These are phyloP conservation scores for Psilocybe tampanensis DNA, from an alignment of 768 basidiomycete genomes.

Conservation along the genomic window DNA sequence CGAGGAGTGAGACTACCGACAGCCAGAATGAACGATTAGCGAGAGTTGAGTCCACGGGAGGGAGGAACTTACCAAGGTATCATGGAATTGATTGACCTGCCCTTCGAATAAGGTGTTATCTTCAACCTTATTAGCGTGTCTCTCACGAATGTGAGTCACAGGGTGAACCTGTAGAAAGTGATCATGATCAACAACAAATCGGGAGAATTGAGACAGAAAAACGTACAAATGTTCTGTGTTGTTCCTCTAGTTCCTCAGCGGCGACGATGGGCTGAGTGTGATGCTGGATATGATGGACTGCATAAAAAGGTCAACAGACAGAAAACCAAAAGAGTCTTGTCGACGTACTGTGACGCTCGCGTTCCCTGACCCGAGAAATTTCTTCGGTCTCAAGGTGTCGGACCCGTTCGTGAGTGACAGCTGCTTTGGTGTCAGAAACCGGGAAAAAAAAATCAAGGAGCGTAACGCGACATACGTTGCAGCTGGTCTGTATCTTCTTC, in stretches of 20 bases:
- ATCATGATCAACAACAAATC: neutral
- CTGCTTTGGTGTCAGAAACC: neutral
- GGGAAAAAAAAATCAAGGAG: neutral
- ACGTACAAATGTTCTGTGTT: constrained; percentile 27
- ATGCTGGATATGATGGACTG: constrained; percentile 41
- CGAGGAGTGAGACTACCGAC: constrained; percentile 17
- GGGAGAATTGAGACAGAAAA: neutral
- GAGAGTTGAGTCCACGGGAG: too few species aligned
- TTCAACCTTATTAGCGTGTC: constrained; percentile 29
- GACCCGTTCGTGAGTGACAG: constrained; percentile 14
- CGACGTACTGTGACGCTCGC: constrained; percentile 35
- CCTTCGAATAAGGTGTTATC: constrained; percentile 30
- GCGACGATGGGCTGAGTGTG: constrained; percentile 37
- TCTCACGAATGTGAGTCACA: constrained; percentile 27
- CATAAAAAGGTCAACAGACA: neutral
- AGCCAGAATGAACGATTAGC: neutral
- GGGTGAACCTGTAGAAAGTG: constrained; percentile 25
- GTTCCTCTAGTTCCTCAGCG: constrained; percentile 26
- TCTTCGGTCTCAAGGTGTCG: constrained; percentile 22
- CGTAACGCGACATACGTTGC: constrained; percentile 12
- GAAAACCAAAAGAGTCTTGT: neutral
- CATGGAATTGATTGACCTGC: constrained; percentile 28
- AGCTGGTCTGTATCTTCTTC: constrained; percentile 16
- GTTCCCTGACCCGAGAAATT: constrained; percentile 31
- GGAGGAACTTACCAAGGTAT: constrained; percentile 24